Base-by-base conservation (phyloP, 768 basidiomycete species). In the Tricholoma bakamatsutake region DNA sequence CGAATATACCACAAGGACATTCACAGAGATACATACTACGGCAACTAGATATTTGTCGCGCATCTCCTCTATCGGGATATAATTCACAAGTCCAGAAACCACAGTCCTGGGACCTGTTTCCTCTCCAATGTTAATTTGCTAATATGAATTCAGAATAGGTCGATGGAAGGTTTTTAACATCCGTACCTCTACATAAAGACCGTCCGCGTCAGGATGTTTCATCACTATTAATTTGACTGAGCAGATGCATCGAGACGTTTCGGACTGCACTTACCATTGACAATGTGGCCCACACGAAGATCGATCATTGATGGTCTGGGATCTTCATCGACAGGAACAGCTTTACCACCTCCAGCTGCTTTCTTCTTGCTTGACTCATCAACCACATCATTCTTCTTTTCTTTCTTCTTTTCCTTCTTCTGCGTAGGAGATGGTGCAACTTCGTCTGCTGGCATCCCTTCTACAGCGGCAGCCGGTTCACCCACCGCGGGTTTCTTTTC, bases 241-340 rank as follows among this genome's bases (percentile, higher is more conserved):
- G 52, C 49, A 34, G 47, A 21, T 13, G 28, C 8, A 35, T 27
- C 24, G 21, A 13, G 40, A n/a, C 31, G 31, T 1, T 4, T 27
- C 28, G n/a, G 27, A 31, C 52, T 30, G 11, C 31, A 71, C 83
- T 66, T 62, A 96, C 94, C 84, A 67, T 97, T 90, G 15, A 98
- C 73, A 59, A 98, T 96, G 61, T 84, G 87, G 3, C 97, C 96
- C 3, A 99, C 93, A 46, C 96, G 82, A 58, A 99, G 79, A 64
- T 99, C 97, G 64, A 99, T 89, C 95, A 98, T 98, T 43, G 92
- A 93, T 12, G 97, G 97, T 15, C 86, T 76, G 33, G 95, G 93
- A 59, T 87, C 87, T n/a, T 79, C 78, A 60, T 93, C 93, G 56
- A 80, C 83, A 45, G 75, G 47, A 12, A 71, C 58, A 67, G 78